Evolutionary conservation across 2,329 filamentous ascomycete species (phyloP), one percentile per base, ranked within the genome.

Genomic region (Aspergillus pseudonomiae): DNA sequence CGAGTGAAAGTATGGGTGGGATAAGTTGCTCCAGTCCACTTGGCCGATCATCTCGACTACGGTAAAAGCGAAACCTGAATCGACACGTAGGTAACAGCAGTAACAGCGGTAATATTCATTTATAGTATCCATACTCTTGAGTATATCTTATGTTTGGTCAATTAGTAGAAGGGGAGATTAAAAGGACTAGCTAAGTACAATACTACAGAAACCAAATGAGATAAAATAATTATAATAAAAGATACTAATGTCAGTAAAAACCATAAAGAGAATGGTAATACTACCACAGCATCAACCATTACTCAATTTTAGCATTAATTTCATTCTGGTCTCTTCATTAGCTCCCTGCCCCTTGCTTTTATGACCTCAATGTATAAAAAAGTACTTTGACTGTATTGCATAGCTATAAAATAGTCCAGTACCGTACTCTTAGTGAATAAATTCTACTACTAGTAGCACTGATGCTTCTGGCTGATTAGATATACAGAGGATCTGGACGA

Each of bases 1-100:
- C 59, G 21, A 41, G 36, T 52, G 36, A 41, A 52, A 52, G 48
- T 52, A 34, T 58, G 50, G 50, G 55, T 61, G 57, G 57, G 50
- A 62, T 59, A 59, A 59, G 55, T 36, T 28, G 32, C 62, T 61
- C 59, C 28, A 59, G 46, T 54, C 55, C 50, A 52, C 48, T 39
- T 55, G 50, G 56, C 59, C 55, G 63, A 64, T 64, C 63, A 64
- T 57, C 32, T 60, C 39, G 41, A 41, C 48, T 52, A 52, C 57
- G 43, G 41, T 57, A 50, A 19, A 28, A 53, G 46, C 45, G 34
- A 63, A 60, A 61, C 43, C 19, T 48, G 45, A 55, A 34, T 56
- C 55, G 60, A 62, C 56, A 59, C 55, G 52, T 55, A 64, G 46
- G 54, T 43, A 55, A 39, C 16, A 55, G 21, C 36, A 32, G 30